phyloP scores from a whole-genome alignment of 2,329 filamentous ascomycete genomes.

The Trichophyton simii region DNA sequence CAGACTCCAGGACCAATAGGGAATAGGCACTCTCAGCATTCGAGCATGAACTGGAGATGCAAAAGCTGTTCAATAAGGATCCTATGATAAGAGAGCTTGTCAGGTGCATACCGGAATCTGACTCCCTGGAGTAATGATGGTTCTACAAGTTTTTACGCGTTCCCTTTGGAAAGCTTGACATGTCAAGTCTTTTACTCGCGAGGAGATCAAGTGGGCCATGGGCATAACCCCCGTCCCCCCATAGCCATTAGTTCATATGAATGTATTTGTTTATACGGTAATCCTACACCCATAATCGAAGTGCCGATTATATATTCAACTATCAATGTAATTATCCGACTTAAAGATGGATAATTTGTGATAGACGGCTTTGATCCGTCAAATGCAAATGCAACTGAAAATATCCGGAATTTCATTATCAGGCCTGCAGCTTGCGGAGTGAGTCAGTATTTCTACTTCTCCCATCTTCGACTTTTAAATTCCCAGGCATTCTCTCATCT shows the following conservation, averaged over 20 bases:
- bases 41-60: slow-evolving; percentile 13
- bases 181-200: neutral
- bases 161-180: slow-evolving; percentile 12
- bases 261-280: slow-evolving; percentile 13
- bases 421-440: slow-evolving; percentile 13
- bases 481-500: neutral
- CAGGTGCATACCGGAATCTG: slow-evolving; percentile 4
- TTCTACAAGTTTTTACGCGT: slow-evolving; percentile 6
- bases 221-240: too few relatives aligned
- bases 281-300: neutral
- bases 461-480: neutral
- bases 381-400: slow-evolving; percentile 7
- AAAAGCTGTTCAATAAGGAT: slow-evolving; percentile 11
- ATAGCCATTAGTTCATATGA: slow-evolving; percentile 9
- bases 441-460: slow-evolving; percentile 9
- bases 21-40: slow-evolving; percentile 8
- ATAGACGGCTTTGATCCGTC: neutral
- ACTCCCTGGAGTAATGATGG: slow-evolving; percentile 12
- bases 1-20: neutral
- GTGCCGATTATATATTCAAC: neutral
- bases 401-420: slow-evolving; percentile 12
- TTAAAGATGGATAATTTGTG: neutral
- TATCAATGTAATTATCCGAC: slow-evolving; percentile 8
- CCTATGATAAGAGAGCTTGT: slow-evolving; percentile 11
- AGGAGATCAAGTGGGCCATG: too few relatives aligned